Conservation (phyloP, 345 rosid species). For the Gossypium herbaceum region DNA sequence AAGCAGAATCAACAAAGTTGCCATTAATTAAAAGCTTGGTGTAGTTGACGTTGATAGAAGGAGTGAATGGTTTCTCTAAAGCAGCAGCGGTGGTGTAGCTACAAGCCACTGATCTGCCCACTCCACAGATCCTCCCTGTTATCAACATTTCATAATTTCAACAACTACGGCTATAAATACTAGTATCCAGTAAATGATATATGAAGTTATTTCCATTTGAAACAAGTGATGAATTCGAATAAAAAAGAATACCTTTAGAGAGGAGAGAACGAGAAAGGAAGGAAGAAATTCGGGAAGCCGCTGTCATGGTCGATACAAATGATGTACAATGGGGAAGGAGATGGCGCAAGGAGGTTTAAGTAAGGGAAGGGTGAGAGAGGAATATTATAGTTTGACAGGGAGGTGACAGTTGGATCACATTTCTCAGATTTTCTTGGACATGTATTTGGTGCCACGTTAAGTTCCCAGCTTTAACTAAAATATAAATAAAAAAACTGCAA, state of each 20-base stretch:
- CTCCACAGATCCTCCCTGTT: slow-evolving; percentile 41
- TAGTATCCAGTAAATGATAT: no score
- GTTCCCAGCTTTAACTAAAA: not conserved
- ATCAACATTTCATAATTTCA: not conserved
- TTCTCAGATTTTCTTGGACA: not conserved
- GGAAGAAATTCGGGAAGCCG: slow-evolving; percentile 44
- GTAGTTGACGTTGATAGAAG: slow-evolving; percentile 44
- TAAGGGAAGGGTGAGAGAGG: not conserved
- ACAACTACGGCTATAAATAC: not conserved
- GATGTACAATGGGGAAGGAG: not conserved
- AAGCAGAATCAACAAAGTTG: slow-evolving; percentile 68
- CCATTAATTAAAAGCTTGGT: slow-evolving; percentile 76
- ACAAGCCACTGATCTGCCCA: slow-evolving; percentile 32
- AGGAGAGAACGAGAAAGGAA: slow-evolving; percentile 46
- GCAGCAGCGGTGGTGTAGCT: slow-evolving; percentile 50
- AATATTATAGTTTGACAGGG: not conserved
- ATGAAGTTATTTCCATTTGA: no score
- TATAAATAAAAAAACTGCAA: not conserved
- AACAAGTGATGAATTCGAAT: not conserved
- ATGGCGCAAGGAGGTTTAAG: not conserved
- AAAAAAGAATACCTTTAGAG: slow-evolving; percentile 26
- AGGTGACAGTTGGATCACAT: not conserved
- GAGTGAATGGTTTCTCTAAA: slow-evolving; percentile 48
- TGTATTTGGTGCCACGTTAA: not conserved
- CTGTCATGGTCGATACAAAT: slow-evolving; percentile 32